Percentiles rank a stretch among this genome's conserved stretches.
Conservation (phyloP, 2,329 filamentous ascomycete genomes). For the Fusarium nisikadoi region DNA sequence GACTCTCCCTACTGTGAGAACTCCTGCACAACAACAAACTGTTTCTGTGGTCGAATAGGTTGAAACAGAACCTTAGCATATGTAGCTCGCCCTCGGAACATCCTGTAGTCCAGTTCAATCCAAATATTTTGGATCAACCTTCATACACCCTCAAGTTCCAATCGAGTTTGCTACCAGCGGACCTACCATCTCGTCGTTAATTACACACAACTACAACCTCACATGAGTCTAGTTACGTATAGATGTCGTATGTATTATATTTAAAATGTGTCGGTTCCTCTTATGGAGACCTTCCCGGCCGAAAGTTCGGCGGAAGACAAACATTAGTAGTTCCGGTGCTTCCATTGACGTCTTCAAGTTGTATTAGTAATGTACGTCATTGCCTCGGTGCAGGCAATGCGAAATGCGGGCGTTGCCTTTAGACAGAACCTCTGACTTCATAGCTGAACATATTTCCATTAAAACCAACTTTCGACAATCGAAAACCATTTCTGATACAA, state of each 20-base stretch:
- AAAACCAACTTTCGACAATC: neutral
- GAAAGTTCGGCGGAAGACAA: slow-evolving; percentile 4
- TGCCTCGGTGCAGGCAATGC: slow-evolving; percentile 6
- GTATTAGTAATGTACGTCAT: slow-evolving; percentile 45
- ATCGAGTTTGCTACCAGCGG: neutral
- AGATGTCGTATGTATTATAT: neutral
- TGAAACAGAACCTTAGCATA: neutral
- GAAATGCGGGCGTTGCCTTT: neutral
- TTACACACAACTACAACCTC: neutral
- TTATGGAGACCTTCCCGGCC: neutral
- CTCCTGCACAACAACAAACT: neutral
- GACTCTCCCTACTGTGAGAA: neutral
- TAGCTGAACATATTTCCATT: neutral
- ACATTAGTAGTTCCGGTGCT: slow-evolving; percentile 15
- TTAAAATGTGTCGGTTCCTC: neutral
- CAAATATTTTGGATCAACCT: neutral
- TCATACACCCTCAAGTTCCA: neutral
- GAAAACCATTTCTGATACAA: neutral
- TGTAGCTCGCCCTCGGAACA: neutral
- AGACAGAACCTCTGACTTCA: slow-evolving; percentile 9
- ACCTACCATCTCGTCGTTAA: neutral
- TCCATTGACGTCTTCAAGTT: slow-evolving; percentile 4
- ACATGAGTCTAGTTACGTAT: neutral
- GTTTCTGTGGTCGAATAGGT: neutral
- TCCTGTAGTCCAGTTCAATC: neutral